These are phyloP conservation scores for Sclerotinia borealis DNA, from an alignment of 2,329 filamentous ascomycete species.

Conservation along the genomic window DNA sequence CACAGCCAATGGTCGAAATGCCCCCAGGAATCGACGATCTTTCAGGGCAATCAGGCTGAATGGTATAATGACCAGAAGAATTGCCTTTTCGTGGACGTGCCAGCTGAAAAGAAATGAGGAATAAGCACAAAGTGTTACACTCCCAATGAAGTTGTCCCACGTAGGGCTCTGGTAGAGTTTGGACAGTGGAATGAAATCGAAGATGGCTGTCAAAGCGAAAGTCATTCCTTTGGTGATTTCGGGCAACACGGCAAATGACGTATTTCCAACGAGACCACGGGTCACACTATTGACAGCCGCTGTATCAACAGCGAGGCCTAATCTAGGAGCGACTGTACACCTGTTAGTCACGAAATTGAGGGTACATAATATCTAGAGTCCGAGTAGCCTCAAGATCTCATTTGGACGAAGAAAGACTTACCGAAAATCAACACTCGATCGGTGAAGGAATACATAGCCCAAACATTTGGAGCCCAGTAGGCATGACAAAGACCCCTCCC, in stretches of 20 bases:
- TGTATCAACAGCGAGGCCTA: conserved; percentile 67
- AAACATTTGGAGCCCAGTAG: conserved; percentile 96
- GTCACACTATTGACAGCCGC: conserved; percentile 84
- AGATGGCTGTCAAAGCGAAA: conserved; percentile 74
- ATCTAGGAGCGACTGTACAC: conserved; percentile 65
- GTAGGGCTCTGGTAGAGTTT: conserved; percentile 76
- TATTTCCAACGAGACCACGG: conserved; percentile 86
- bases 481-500: conserved; percentile 90
- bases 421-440: conserved; percentile 78
- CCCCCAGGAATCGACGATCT: conserved; percentile 83
- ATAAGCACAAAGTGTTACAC: conserved; percentile 88
- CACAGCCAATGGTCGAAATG: conserved; percentile 86
- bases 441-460: conserved; percentile 91
- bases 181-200: conserved; percentile 72
- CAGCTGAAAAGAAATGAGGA: conserved; percentile 96
- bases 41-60: conserved; percentile 89
- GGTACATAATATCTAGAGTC: background rate
- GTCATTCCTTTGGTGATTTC: conserved; percentile 76
- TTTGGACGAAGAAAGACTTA: conserved; percentile 35
- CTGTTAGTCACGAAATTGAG: background rate
- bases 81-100: conserved; percentile 98
- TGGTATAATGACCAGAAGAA: conserved; percentile 88
- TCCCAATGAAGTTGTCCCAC: conserved; percentile 85
- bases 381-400: background rate
- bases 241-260: conserved; percentile 86